A percentile compares a stretch with the other conserved stretches of the same genome.
phyloP scores from a whole-genome alignment of 306 rosid species.

The Cicer chorassanicum region DNA sequence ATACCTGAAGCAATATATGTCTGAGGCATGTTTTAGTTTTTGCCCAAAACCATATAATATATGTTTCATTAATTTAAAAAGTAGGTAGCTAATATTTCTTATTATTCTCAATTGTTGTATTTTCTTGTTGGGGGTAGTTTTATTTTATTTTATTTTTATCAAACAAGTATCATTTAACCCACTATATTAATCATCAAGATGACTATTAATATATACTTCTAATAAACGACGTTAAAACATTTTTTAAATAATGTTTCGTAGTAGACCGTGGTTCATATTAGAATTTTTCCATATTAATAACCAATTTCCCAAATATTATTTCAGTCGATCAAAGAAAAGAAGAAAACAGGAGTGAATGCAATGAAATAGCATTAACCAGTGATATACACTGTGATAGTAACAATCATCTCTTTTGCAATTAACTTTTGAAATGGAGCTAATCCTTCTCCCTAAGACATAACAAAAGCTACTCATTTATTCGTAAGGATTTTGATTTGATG shows the following conservation, averaged over 20 bases:
- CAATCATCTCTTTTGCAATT: not conserved
- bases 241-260: too few relatives aligned
- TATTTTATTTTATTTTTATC: too few relatives aligned
- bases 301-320: not conserved
- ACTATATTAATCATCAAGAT: too few relatives aligned
- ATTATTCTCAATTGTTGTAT: not conserved
- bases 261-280: too few relatives aligned
- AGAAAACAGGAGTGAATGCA: not conserved
- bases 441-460: not conserved
- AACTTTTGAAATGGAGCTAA: not conserved
- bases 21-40: constrained; percentile 30
- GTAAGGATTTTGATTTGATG: constrained; percentile 28
- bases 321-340: not conserved
- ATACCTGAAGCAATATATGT: not conserved
- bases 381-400: not conserved
- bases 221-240: too few relatives aligned
- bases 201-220: too few relatives aligned
- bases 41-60: constrained; percentile 13
- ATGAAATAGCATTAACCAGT: not conserved
- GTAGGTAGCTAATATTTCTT: not conserved
- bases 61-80: constrained; percentile 9
- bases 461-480: not conserved
- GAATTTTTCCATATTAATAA: not conserved
- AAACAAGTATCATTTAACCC: too few relatives aligned
- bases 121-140: not conserved